Conservation (phyloP, 2,329 filamentous ascomycete species). For the Ramichloridium luteum region DNA sequence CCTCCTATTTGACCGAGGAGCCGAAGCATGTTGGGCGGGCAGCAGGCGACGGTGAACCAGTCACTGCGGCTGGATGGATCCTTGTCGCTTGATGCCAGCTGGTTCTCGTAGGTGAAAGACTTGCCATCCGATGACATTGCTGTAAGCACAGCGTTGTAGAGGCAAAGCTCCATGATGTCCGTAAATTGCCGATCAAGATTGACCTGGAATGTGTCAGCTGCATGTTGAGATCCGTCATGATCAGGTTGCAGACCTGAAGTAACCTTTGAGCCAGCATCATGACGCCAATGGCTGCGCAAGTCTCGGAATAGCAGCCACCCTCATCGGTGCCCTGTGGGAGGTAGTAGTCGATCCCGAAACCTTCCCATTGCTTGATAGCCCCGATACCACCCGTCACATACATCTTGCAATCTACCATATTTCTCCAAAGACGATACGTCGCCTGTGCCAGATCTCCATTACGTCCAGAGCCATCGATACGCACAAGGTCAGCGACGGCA, state of each 20-base stretch:
- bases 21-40: constrained; percentile 47
- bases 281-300: constrained; percentile 47
- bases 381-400: constrained; percentile 52
- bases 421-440: constrained; percentile 42
- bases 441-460: constrained; percentile 27
- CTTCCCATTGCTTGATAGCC: constrained; percentile 46
- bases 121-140: constrained; percentile 45
- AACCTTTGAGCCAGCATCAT: constrained; percentile 49
- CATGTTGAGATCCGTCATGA: constrained; percentile 7
- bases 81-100: constrained; percentile 42
- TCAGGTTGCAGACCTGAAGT: constrained; percentile 29
- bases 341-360: constrained; percentile 48
- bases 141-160: constrained; percentile 50
- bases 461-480: constrained; percentile 24
- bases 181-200: constrained; percentile 42
- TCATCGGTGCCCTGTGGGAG: constrained; percentile 48
- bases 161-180: constrained; percentile 48
- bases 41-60: constrained; percentile 50
- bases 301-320: constrained; percentile 51
- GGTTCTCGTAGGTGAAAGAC: constrained; percentile 50
- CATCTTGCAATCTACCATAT: constrained; percentile 51
- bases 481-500: constrained; percentile 44
- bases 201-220: too few species aligned
- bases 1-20: constrained; percentile 45
- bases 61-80: constrained; percentile 40